Conservation (phyloP, 306 rosid species). For the Vicia faba region DNA sequence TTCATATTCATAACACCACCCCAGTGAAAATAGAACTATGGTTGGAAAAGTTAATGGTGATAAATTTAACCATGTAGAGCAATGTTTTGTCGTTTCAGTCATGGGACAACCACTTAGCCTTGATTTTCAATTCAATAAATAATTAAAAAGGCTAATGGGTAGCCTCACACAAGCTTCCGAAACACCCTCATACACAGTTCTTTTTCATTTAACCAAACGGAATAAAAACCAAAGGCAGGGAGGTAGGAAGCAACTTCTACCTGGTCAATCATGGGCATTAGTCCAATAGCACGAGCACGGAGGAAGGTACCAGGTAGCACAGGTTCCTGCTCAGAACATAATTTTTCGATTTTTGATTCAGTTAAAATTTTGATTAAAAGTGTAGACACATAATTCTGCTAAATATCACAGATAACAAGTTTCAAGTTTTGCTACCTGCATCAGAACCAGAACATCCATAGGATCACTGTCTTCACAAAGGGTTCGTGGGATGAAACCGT, state of each 20-base stretch:
- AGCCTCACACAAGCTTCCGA: no score
- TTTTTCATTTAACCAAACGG: background rate
- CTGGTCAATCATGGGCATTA: constrained; percentile 99
- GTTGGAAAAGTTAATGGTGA: constrained; percentile 11
- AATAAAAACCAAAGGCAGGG: constrained; percentile 3
- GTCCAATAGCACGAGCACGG: constrained; percentile 97
- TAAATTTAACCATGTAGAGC: constrained; percentile 8
- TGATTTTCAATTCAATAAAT: constrained; percentile 11
- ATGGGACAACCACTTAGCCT: constrained; percentile 19
- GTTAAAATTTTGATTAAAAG: constrained; percentile 17
- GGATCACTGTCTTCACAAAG: constrained; percentile 98
- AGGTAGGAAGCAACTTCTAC: constrained; percentile 41
- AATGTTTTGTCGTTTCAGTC: constrained; percentile 18
- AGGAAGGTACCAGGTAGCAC: constrained; percentile 90
- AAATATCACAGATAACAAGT: constrained; percentile 19
- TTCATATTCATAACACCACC: constrained; percentile 18
- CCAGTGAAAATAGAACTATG: constrained; percentile 4
- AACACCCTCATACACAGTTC: no score
- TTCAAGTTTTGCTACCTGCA: constrained; percentile 74
- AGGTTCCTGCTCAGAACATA: constrained; percentile 65
- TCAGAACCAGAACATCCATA: constrained; percentile 85
- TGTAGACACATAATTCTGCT: background rate
- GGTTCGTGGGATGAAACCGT: constrained; percentile 95
- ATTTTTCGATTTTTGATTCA: no score
- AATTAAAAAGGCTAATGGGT: no score